Conservation (phyloP, 1,284 basidiomycete species). For the Ganoderma boninense region DNA sequence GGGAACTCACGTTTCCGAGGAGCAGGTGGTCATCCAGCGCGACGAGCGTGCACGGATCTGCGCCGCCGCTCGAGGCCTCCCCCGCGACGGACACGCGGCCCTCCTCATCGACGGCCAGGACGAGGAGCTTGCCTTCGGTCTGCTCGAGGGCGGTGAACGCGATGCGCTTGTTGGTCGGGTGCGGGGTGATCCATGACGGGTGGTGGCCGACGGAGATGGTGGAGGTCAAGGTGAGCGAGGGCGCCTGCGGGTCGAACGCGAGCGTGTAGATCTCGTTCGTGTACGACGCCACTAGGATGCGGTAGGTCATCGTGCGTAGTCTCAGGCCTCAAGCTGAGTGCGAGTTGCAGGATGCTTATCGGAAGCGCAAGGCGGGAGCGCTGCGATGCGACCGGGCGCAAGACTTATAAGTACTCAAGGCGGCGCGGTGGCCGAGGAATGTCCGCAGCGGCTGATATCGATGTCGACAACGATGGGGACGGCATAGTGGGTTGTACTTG, state of each 20-base stretch:
- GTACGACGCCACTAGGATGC: slow-evolving; percentile 73
- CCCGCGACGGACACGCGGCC: slow-evolving; percentile 57
- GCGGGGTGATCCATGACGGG: slow-evolving; percentile 74
- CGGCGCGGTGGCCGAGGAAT: slow-evolving; percentile 34
- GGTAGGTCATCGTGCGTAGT: slow-evolving; percentile 42
- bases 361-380: slow-evolving; percentile 15
- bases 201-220: slow-evolving; percentile 62
- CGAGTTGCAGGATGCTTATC: slow-evolving; percentile 25
- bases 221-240: slow-evolving; percentile 53
- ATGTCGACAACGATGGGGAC: slow-evolving; percentile 24
- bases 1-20: slow-evolving; percentile 68
- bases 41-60: slow-evolving; percentile 65
- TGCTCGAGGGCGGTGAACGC: slow-evolving; percentile 66
- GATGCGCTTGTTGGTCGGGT: slow-evolving; percentile 61
- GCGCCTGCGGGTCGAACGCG: slow-evolving; percentile 45
- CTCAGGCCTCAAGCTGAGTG: neutral
- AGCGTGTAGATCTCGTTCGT: slow-evolving; percentile 64
- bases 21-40: slow-evolving; percentile 60
- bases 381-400: neutral
- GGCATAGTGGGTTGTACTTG: neutral
- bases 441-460: slow-evolving; percentile 35
- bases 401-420: slow-evolving; percentile 30
- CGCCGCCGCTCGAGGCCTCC: slow-evolving; percentile 59
- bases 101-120: slow-evolving; percentile 55
- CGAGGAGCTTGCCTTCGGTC: slow-evolving; percentile 63